phyloP scores from a whole-genome alignment of 176 grass and related monocot genomes.

The Musa itinerans region DNA sequence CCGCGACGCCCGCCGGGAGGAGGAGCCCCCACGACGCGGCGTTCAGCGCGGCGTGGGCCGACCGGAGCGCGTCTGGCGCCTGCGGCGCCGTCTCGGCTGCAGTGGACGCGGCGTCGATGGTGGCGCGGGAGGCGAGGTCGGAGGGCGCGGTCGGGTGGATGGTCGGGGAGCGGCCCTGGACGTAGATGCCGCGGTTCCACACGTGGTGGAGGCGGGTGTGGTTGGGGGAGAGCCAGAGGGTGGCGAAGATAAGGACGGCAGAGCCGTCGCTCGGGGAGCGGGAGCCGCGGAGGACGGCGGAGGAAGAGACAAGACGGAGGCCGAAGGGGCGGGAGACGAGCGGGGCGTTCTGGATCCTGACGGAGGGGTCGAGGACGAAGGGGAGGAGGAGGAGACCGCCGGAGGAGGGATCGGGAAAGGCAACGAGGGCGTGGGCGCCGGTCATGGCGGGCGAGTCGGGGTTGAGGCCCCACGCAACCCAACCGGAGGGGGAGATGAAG shows the following conservation, averaged over 20 bases:
- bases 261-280: constrained; percentile 51
- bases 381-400: constrained; percentile 75
- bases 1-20: constrained; percentile 52
- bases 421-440: constrained; percentile 57
- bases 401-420: constrained; percentile 82
- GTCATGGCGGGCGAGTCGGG: constrained; percentile 64
- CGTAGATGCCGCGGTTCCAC: constrained; percentile 93
- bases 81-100: constrained; percentile 43
- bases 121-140: constrained; percentile 82
- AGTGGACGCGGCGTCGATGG: constrained; percentile 77
- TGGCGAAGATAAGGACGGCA: constrained; percentile 51
- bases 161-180: constrained; percentile 89
- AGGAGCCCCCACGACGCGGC: constrained; percentile 76
- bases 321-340: constrained; percentile 70
- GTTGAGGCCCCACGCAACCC: constrained; percentile 96
- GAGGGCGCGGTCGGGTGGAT: constrained; percentile 75
- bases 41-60: constrained; percentile 60
- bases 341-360: constrained; percentile 65
- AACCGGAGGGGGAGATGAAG: constrained; percentile 95
- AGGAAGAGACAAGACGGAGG: constrained; percentile 62
- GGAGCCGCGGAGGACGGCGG: constrained; percentile 29
- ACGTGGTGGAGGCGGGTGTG: constrained; percentile 67
- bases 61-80: constrained; percentile 23
- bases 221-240: constrained; percentile 65
- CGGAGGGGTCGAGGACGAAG: constrained; percentile 61